phyloP scores from a whole-genome alignment of 805 yeast genomes.

The Wickerhamiella kurtzmanii region DNA sequence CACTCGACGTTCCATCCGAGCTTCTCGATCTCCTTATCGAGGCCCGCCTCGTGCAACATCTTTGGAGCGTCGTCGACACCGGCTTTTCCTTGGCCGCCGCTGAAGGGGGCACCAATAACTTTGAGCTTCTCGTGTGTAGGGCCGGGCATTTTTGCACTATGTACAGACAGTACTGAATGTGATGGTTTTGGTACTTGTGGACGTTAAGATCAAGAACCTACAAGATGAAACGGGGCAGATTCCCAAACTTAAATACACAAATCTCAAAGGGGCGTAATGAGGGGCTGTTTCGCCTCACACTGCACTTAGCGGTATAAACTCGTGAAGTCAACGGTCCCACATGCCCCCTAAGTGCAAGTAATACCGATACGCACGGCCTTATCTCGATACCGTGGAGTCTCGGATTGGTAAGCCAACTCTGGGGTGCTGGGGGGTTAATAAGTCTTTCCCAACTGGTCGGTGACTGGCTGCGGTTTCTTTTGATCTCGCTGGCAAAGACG shows the following conservation, averaged over 20 bases:
- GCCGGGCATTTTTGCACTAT: background rate
- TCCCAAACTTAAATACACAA: too few relatives aligned
- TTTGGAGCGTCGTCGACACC: constrained; percentile 96
- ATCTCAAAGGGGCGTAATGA: background rate
- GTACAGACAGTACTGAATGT: too few relatives aligned
- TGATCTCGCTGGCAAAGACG: too few relatives aligned
- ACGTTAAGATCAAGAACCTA: too few relatives aligned
- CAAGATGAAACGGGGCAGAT: too few relatives aligned
- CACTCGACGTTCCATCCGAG: constrained; percentile 62
- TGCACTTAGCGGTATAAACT: background rate
- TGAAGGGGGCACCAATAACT: constrained; percentile 81
- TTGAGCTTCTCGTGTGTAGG: background rate
- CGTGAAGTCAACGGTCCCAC: background rate
- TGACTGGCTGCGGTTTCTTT: too few relatives aligned
- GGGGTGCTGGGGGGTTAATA: too few relatives aligned
- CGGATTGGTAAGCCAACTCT: too few relatives aligned
- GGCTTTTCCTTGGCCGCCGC: constrained; percentile 87
- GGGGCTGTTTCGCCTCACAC: background rate
- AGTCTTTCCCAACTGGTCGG: too few relatives aligned
- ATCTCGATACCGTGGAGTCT: too few relatives aligned
- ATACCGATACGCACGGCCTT: background rate
- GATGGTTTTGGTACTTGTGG: too few relatives aligned
- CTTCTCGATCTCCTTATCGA: constrained; percentile 43
- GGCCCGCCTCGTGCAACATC: constrained; percentile 58
- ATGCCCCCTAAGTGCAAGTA: constrained; percentile 5